These are phyloP conservation scores for Chloranthus sessilifolius DNA, from an alignment of 164 flowering plant species.

Conservation along the genomic window DNA sequence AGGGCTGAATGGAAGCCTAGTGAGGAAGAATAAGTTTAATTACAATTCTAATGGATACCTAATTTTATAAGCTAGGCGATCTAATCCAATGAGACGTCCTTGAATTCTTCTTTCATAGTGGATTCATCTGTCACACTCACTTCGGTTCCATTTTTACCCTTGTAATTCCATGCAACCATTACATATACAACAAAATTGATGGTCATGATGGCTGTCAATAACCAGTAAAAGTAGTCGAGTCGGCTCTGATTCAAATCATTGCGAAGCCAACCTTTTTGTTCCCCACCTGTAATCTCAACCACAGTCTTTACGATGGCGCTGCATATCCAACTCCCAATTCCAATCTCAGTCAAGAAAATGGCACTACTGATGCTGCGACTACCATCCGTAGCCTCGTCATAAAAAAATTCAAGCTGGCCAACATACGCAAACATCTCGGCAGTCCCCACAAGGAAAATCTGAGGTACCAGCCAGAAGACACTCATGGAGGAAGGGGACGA, in stretches of 20 bases:
- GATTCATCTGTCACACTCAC: conserved; percentile 26
- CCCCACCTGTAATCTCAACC: conserved; percentile 37
- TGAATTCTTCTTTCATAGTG: too few relatives aligned
- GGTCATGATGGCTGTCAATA: conserved; percentile 42
- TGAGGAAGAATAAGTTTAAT: too few relatives aligned
- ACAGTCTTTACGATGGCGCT: conserved; percentile 45
- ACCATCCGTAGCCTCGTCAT: conserved; percentile 73
- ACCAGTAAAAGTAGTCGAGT: conserved; percentile 66
- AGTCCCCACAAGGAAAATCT: conserved; percentile 49
- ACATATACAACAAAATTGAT: conserved; percentile 48
- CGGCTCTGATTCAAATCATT: conserved; percentile 38
- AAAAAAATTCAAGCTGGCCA: conserved; percentile 76
- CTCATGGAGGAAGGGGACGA: conserved; percentile 21
- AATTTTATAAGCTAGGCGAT: too few relatives aligned
- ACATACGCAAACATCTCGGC: conserved; percentile 72
- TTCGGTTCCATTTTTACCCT: conserved; percentile 24
- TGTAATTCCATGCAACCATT: conserved; percentile 33
- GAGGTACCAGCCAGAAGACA: conserved; percentile 69
- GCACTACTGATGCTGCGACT: conserved; percentile 71
- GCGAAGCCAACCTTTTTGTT: conserved; percentile 51
- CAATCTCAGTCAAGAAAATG: conserved; percentile 49
- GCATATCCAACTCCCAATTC: conserved; percentile 69
- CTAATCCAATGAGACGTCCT: too few relatives aligned
- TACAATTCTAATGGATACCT: too few relatives aligned
- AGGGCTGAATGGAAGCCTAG: too few relatives aligned